phyloP scores from a whole-genome alignment of 2,329 filamentous ascomycete species.

The Exophiala calicioides region DNA sequence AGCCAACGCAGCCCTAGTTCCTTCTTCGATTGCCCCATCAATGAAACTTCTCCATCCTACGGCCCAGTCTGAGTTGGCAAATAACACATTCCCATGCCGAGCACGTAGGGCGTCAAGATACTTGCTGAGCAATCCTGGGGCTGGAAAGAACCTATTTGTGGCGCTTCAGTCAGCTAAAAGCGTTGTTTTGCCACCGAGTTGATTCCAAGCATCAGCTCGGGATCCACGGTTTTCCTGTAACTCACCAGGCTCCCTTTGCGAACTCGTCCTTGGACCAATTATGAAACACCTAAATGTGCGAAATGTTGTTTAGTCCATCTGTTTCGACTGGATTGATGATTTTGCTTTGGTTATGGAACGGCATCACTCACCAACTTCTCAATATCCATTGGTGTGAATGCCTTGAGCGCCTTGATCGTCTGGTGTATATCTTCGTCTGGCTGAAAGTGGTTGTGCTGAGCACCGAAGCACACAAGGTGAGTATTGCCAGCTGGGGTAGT shows the following conservation, averaged over 20 bases:
- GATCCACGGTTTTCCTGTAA: no score
- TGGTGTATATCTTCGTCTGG: slow-evolving; percentile 45
- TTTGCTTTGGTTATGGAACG: no score
- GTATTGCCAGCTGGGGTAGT: slow-evolving; percentile 49
- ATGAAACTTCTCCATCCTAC: slow-evolving; percentile 52
- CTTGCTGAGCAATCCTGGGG: slow-evolving; percentile 41
- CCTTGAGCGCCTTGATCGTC: slow-evolving; percentile 38
- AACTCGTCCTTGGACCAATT: slow-evolving; percentile 54
- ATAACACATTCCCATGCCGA: slow-evolving; percentile 48
- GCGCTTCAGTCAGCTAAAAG: no score
- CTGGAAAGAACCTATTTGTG: no score
- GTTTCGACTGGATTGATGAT: no score
- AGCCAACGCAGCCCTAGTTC: slow-evolving; percentile 39
- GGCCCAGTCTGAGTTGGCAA: slow-evolving; percentile 54
- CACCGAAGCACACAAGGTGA: slow-evolving; percentile 52
- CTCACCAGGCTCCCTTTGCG: slow-evolving; percentile 46
- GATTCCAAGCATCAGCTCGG: no score
- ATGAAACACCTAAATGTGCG: slow-evolving; percentile 52
- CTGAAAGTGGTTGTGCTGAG: slow-evolving; percentile 45
- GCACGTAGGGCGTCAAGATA: slow-evolving; percentile 46
- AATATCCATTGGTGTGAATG: slow-evolving; percentile 37
- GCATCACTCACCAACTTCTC: slow-evolving; percentile 30
- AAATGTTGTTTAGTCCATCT: no score
- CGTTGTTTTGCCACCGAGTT: no score
- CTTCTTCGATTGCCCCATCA: slow-evolving; percentile 53